Base-by-base conservation (phyloP, 805 yeast species). In the Saccharomycopsis vini region DNA sequence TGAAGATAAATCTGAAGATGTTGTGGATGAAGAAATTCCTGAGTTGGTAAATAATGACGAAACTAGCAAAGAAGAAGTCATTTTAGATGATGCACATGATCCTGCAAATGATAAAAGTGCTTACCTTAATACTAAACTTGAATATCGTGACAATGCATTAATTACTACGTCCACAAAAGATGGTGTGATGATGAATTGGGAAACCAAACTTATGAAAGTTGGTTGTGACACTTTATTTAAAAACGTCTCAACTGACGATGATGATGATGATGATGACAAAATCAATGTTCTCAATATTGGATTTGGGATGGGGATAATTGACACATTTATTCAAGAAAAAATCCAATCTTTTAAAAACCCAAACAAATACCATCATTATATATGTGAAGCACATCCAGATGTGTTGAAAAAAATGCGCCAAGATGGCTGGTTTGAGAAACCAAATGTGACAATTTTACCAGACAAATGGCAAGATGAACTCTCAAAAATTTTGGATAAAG, bases 131-230 rank as follows among this genome's bases (percentile, higher is more conserved):
- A 74, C 89, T 3, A 69, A 79, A 54, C 64, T 89, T 21, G 78
- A 76, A 52, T 89, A 85, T 58, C 63, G 64, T 1, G 81, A 79
- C 47, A 73, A 69, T 42, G 79, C 92, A 0, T 66, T 89, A 21
- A 66, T 86, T 21, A 90, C 97, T 1, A 69, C 75, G 47, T 80
- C 76, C 20, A 66, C 80, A 41, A 68, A 73, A 38, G 97, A 89
- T 55, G 97, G 96, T 15, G 97, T 89, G 2, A 89, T 89, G 97
- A 89, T 89, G 97, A 82, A 81, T 53, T 89, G 97, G 97, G 97
- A 89, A 59, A 71, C 77, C 3, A 74, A 77, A 18, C 67, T 89
- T 44, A 89, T 89, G 97, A 66, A 71, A 42, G 68, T 79, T 13
- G 95, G 95, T 1, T 81, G 94, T 44, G 78, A 82, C 28, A 66